phyloP scores from a whole-genome alignment of 2,329 filamentous ascomycete species.

The Alternaria gaisen region DNA sequence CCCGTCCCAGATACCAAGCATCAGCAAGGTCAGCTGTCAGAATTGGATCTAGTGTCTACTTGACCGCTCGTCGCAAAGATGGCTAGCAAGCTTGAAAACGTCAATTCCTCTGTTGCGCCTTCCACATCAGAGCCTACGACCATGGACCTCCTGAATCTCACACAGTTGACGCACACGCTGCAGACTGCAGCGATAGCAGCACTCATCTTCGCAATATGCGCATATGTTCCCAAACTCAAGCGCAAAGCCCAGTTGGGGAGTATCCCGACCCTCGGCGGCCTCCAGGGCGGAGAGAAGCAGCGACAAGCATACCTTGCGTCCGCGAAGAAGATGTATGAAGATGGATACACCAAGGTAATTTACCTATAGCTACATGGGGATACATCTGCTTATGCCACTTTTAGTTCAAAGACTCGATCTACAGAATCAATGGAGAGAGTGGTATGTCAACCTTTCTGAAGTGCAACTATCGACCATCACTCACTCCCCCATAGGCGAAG shows the following conservation, averaged over 20 bases:
- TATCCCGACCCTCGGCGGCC: conserved; percentile 30
- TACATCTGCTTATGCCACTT: conserved; percentile 10
- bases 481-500: conserved; percentile 29
- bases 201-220: conserved; percentile 34
- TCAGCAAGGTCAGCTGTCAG: not conserved
- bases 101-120: not conserved
- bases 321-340: conserved; percentile 37
- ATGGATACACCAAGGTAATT: conserved; percentile 41
- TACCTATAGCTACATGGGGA: not conserved
- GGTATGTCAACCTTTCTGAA: conserved; percentile 16
- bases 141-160: conserved; percentile 33
- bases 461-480: not conserved
- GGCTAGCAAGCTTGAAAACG: conserved; percentile 3
- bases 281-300: conserved; percentile 27
- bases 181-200: conserved; percentile 36
- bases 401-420: conserved; percentile 43
- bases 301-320: conserved; percentile 31
- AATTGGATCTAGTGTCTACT: not conserved
- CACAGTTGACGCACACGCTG: conserved; percentile 29
- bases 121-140: not conserved
- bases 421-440: conserved; percentile 30
- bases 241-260: conserved; percentile 34
- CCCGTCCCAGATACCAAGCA: not conserved
- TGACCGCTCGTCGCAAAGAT: not conserved
- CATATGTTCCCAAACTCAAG: conserved; percentile 34